Evolutionary conservation across 345 rosid species (phyloP), one percentile per base, ranked within the genome.

Genomic region (Aurinia saxatilis): DNA sequence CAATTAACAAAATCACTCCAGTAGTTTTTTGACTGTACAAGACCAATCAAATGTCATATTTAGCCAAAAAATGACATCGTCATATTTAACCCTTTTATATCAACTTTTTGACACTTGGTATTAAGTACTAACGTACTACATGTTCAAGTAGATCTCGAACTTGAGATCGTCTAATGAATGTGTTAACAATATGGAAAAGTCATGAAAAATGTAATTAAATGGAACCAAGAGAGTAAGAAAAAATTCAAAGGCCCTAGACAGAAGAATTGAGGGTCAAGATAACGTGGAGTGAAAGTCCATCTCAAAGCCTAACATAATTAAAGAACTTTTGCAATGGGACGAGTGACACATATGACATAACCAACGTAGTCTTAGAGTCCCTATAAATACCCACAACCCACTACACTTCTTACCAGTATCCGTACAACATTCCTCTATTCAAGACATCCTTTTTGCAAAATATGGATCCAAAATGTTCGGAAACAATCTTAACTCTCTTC

Each of bases 251-350:
- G 37, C 13, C 11, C 10, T 29, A 41, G 29, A 39, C 16, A 5
- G 10, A 23, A 23, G 38, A 54, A 18, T 44, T 25, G 23, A 46
- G 19, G 44, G 6, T 45, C 38, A 7, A 19, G 29, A 39, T 41
- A 19, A 4, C 34, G 47, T 55, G 35, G 47, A 33, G 18, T 55
- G 30, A 36, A 25, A 25, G 31, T 63, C 45, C 8, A 45, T 11
- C 61, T 44, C 5, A 8, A 55, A 35, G 47, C 55, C 45, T 35
- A 59, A 12, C 38, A 55, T 65, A 45, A 34, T 65, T n/a, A 45
- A 34, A 14, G 29, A 65, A 45, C 63, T 35, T 60, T 47, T 35
- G 54, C 66, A 60, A 34, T 35, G 34, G 45, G 34, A 46, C 11
- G 21, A 2, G 19, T 49, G 49, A 10, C 38, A 63, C 49, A 38